Evolutionary conservation across 768 basidiomycete species (phyloP).

Genomic region (Tylopilus plumbeoviolaceoides): DNA sequence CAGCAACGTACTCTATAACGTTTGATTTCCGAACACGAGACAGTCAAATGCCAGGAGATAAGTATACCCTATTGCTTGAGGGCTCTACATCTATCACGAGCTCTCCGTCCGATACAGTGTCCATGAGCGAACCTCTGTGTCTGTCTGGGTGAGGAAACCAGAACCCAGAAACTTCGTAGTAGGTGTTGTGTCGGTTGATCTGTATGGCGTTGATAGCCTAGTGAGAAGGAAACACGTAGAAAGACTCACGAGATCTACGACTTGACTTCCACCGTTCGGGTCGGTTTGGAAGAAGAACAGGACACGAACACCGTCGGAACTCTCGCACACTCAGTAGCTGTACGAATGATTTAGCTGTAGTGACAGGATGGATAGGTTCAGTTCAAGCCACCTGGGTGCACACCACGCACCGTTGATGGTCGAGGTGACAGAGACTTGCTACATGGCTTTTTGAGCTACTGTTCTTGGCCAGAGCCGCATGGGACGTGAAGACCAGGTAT

Average conservation of each 20-base stretch:
- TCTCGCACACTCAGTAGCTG: slow-evolving; percentile 99
- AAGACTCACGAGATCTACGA: slow-evolving; percentile 68
- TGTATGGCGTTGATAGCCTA: slow-evolving; percentile 30
- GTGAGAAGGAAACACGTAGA: not conserved
- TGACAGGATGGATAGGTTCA: not conserved
- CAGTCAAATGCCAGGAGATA: slow-evolving; percentile 79
- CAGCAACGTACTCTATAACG: slow-evolving; percentile 75
- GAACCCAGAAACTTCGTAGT: slow-evolving; percentile 68
- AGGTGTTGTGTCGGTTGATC: slow-evolving; percentile 94
- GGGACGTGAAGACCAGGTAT: slow-evolving; percentile 61
- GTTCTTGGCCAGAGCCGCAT: slow-evolving; percentile 53
- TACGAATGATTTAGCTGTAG: slow-evolving; percentile 12
- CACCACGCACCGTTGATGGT: too few species aligned
- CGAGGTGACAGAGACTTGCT: too few species aligned
- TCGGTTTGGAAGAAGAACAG: slow-evolving; percentile 75
- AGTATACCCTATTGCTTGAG: slow-evolving; percentile 58
- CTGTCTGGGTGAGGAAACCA: slow-evolving; percentile 89
- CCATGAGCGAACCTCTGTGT: slow-evolving; percentile 59
- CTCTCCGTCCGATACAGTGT: slow-evolving; percentile 90
- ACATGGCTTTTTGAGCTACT: slow-evolving; percentile 62
- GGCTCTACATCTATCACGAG: slow-evolving; percentile 89
- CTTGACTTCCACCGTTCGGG: slow-evolving; percentile 46
- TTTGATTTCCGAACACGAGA: slow-evolving; percentile 76
- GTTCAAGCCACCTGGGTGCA: slow-evolving; percentile 65
- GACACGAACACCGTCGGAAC: slow-evolving; percentile 93